Percentiles rank a stretch among this genome's conserved stretches.
phyloP scores from a whole-genome alignment of 1,284 basidiomycete species.

The Malassezia psittaci region DNA sequence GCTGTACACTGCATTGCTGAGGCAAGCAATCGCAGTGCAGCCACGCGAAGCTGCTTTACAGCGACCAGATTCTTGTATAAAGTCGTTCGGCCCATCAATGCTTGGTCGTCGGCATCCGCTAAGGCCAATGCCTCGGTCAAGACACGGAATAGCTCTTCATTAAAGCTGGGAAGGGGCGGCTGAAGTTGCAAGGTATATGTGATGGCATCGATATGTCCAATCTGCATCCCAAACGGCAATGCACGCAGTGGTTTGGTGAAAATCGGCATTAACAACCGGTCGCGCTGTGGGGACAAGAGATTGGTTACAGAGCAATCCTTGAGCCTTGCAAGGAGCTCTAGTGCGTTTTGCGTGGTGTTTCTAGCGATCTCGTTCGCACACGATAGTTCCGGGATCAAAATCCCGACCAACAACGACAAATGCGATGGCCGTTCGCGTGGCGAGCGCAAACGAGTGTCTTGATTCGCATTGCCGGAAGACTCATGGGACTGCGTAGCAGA shows the following conservation, averaged over 20 bases:
- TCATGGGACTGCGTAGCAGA: not conserved
- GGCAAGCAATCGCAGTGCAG: constrained; percentile 82
- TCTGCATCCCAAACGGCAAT: constrained; percentile 87
- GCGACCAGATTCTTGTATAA: constrained; percentile 72
- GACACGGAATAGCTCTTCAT: constrained; percentile 82
- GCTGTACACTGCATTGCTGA: constrained; percentile 90
- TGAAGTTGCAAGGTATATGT: constrained; percentile 70
- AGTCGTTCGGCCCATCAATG: constrained; percentile 62
- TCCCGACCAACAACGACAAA: constrained; percentile 59
- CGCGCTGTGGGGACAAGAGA: constrained; percentile 71
- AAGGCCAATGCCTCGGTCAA: constrained; percentile 88
- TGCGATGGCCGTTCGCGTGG: constrained; percentile 24
- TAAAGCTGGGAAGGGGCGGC: constrained; percentile 79
- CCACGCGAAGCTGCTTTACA: constrained; percentile 82
- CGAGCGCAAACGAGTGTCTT: constrained; percentile 11
- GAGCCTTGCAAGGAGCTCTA: constrained; percentile 67
- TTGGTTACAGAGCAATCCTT: constrained; percentile 66
- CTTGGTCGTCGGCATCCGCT: constrained; percentile 85
- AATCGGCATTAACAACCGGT: constrained; percentile 76
- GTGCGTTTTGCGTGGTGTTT: constrained; percentile 69
- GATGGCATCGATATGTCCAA: constrained; percentile 94
- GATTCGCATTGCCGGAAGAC: constrained; percentile 9
- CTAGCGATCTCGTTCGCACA: constrained; percentile 78
- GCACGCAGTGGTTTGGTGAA: constrained; percentile 95
- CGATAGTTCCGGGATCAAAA: constrained; percentile 81